A percentile compares a stretch with the other conserved stretches of the same genome.
Conservation (phyloP, 139 green algal species). For the Chlorella vulgaris region DNA sequence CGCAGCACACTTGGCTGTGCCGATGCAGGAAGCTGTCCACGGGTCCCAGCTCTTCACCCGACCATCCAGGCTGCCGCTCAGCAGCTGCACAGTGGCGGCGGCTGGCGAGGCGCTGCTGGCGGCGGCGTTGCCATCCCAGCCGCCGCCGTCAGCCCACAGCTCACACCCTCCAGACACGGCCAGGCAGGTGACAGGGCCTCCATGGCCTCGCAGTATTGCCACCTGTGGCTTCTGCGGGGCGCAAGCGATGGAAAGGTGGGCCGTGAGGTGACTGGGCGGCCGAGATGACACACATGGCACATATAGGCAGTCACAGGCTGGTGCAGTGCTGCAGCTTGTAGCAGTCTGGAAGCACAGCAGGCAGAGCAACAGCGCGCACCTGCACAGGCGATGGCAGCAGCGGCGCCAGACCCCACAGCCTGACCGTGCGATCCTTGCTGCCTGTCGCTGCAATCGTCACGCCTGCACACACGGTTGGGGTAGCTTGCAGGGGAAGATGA, state of each 20-base stretch:
- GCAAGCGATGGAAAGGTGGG: background rate
- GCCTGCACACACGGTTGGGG: background rate
- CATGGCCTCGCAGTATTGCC: conserved; percentile 29
- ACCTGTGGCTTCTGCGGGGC: conserved; percentile 27
- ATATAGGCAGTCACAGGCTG: background rate
- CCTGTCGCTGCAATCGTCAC: conserved; percentile 31
- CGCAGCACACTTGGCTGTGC: conserved; percentile 20
- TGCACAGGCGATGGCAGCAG: conserved; percentile 28
- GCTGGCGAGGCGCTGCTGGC: background rate
- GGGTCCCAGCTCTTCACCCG: conserved; percentile 31
- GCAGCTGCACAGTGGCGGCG: too few species aligned
- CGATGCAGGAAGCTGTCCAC: conserved; percentile 14
- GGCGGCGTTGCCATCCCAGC: background rate
- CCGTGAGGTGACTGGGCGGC: background rate
- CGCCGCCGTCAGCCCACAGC: background rate
- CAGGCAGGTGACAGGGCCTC: conserved; percentile 26
- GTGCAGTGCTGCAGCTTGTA: background rate
- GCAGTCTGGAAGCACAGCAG: background rate
- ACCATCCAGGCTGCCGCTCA: conserved; percentile 27
- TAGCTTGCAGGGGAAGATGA: background rate
- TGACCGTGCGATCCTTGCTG: conserved; percentile 23
- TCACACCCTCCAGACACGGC: background rate
- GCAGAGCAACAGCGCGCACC: background rate
- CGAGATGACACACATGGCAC: background rate
- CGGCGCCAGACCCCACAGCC: conserved; percentile 28